phyloP scores from a whole-genome alignment of 129 eudicot genomes.

The Arctium lappa region DNA sequence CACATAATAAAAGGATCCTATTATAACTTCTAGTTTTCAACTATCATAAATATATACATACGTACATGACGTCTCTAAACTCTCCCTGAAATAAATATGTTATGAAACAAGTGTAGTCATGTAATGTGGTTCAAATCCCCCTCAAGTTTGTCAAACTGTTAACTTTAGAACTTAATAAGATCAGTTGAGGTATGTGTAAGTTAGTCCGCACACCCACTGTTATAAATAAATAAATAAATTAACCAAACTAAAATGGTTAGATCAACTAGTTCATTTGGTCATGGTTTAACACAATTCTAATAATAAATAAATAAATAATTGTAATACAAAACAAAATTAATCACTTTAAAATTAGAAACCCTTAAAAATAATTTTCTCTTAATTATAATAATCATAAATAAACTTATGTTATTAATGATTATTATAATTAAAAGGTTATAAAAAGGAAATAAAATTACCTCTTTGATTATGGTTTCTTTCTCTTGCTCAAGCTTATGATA shows the following conservation, averaged over 20 bases:
- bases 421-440: neutral
- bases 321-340: too few relatives aligned
- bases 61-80: neutral
- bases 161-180: neutral
- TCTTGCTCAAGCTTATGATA: conserved; percentile 52
- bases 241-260: neutral
- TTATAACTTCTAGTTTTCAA: neutral
- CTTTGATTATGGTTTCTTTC: conserved; percentile 38
- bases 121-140: neutral
- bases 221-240: neutral
- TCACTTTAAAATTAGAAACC: neutral
- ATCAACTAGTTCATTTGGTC: neutral
- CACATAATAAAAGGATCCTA: neutral
- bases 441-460: conserved; percentile 30
- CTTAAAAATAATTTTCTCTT: neutral
- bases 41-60: neutral
- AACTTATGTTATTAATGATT: neutral
- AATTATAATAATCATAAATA: neutral
- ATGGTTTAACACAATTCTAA: neutral
- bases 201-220: neutral
- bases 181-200: neutral
- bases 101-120: neutral
- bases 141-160: neutral
- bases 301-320: neutral
- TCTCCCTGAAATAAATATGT: neutral